Conservation (phyloP, 768 basidiomycete genomes). For the Russula virescens region DNA sequence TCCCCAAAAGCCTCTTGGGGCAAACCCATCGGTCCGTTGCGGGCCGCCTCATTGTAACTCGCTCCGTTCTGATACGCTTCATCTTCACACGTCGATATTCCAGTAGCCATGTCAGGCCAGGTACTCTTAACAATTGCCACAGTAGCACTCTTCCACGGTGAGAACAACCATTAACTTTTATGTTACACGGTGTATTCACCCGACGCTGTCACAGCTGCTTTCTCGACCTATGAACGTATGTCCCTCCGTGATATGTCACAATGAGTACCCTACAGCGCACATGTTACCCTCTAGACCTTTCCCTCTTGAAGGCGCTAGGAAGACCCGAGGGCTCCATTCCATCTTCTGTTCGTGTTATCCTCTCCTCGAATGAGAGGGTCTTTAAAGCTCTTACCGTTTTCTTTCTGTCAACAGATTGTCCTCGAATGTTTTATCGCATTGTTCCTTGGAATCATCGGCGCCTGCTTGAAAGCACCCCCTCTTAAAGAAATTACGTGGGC, state of each 20-base stretch:
- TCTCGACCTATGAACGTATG: slow-evolving; percentile 76
- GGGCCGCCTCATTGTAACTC: background rate
- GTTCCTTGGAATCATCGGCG: slow-evolving; percentile 64
- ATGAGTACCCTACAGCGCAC: background rate
- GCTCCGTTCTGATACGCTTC: background rate
- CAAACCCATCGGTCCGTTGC: background rate
- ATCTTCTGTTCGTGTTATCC: slow-evolving; percentile 42
- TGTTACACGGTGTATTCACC: background rate
- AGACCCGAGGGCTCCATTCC: slow-evolving; percentile 64
- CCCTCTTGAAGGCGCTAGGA: slow-evolving; percentile 70
- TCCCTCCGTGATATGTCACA: slow-evolving; percentile 11
- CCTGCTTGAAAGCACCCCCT: slow-evolving; percentile 58
- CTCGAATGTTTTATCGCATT: slow-evolving; percentile 60
- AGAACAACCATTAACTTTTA: background rate
- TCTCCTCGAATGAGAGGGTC: background rate
- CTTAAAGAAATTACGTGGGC: slow-evolving; percentile 85
- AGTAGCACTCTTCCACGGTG: slow-evolving; percentile 22
- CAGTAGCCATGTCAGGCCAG: slow-evolving; percentile 12
- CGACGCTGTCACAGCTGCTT: slow-evolving; percentile 48
- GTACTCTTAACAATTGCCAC: slow-evolving; percentile 11
- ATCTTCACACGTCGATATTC: background rate
- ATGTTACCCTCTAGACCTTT: slow-evolving; percentile 48
- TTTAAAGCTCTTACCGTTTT: too few relatives aligned
- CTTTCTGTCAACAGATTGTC: slow-evolving; percentile 44
- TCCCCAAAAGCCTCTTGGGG: too few relatives aligned